A percentile compares a stretch with the other conserved stretches of the same genome.
Evolutionary conservation across 2,329 filamentous ascomycete species (phyloP).

Genomic region (Talaromyces rugulosus): DNA sequence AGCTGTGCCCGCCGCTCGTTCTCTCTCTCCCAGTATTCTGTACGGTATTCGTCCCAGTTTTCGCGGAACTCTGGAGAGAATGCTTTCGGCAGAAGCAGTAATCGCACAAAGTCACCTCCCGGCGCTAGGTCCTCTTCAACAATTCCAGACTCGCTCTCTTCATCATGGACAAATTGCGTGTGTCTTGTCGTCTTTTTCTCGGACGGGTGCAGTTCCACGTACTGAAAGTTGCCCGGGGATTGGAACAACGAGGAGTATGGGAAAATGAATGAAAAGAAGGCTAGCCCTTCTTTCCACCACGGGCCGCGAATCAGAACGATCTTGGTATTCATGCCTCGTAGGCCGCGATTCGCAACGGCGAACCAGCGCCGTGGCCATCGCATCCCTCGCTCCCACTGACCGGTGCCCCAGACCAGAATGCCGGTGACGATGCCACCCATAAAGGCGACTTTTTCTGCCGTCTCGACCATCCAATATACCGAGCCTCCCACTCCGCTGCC

Average conservation of each 20-base stretch:
- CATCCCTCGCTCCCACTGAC: conserved; percentile 93
- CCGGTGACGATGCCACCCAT: conserved; percentile 86
- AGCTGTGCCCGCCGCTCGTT: conserved; percentile 80
- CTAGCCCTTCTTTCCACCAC: conserved; percentile 74
- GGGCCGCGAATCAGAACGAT: conserved; percentile 81
- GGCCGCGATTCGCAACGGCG: conserved; percentile 78
- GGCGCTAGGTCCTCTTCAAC: conserved; percentile 87
- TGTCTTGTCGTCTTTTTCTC: conserved; percentile 37
- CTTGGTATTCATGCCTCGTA: conserved; percentile 93
- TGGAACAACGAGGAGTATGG: conserved; percentile 70
- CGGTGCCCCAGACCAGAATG: conserved; percentile 85
- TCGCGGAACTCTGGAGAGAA: conserved; percentile 93
- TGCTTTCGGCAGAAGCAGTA: conserved; percentile 85
- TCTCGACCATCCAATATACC: conserved; percentile 94
- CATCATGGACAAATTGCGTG: conserved; percentile 43
- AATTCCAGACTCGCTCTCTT: conserved; percentile 58
- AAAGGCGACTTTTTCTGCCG: conserved; percentile 83
- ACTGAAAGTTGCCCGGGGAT: conserved; percentile 66
- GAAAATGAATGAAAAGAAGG: conserved; percentile 70
- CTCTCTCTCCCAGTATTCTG: conserved; percentile 95
- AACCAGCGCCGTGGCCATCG: conserved; percentile 93
- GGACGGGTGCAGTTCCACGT: conserved; percentile 59
- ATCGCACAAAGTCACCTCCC: conserved; percentile 86
- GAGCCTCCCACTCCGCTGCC: conserved; percentile 85
- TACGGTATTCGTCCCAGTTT: conserved; percentile 92